Evolutionary conservation across 2,329 filamentous ascomycete species (phyloP), one percentile per base, ranked within the genome.

Genomic region (Cordyceps tenuipes): DNA sequence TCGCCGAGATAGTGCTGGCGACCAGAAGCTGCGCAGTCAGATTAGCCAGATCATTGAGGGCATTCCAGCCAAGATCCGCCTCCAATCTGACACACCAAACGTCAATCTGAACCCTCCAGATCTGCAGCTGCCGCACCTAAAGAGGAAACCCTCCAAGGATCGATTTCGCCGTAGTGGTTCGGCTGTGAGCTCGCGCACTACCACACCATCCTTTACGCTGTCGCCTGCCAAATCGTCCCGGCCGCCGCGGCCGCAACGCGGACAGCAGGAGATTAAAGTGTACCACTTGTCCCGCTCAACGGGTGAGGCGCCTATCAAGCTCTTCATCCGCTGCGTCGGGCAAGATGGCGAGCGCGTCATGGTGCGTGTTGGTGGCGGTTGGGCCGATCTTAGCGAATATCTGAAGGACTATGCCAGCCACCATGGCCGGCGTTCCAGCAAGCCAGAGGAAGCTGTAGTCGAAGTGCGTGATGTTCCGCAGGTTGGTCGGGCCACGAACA

Each of bases 301-400:
- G 41, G 90, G 90, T 60, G 87, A 94, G 64, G 84, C 90, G 13
- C 94, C 94, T 0, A 92, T 97, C 69, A 97, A 97, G 74, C 83
- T 99, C 5, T 96, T 95, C 68, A 92, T 99, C 57, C 88, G 94
- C 17, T 86, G 91, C 1, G 92, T 99, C 2, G 94, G 94, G 54
- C 91, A 96, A 71, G 82, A 85, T 60, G 90, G 90, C 17, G 91
- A 97, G 72, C 86, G 94, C 56, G 91, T 97, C 63, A 97, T 99
- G 94, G 94, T 99, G 8, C 89, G 94, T 41, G 93, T 99, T 13
- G 94, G 94, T 13, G 94, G 94, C 62, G 94, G 94, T n/a, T 99
- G 94, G 94, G 91, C 92, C 15, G 94, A 99, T 72, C 78, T 99
- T 21, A 93, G 89, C 43, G 94, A 97, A 72, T 99, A 97, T 69